These are phyloP conservation scores for Colletotrichum eremochloae DNA, from an alignment of 2,329 filamentous ascomycete species.

Conservation along the genomic window DNA sequence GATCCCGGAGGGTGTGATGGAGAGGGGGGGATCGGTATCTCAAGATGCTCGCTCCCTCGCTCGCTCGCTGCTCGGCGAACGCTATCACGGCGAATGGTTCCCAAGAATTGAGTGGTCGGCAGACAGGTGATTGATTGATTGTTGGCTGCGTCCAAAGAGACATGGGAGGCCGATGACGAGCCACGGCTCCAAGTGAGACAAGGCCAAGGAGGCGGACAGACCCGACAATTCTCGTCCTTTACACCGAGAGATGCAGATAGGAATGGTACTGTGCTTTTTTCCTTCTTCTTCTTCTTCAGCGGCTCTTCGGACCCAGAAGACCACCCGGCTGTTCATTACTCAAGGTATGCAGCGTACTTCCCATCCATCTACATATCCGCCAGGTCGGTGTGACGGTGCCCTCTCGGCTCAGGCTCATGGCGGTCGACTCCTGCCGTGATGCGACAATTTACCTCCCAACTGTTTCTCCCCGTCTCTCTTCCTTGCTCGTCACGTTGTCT, in stretches of 20 bases:
- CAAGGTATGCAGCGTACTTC: too few relatives aligned
- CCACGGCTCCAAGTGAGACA: neutral
- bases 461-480: neutral
- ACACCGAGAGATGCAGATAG: neutral
- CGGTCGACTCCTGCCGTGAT: neutral
- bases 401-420: neutral
- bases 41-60: slow-evolving; percentile 10
- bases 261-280: neutral
- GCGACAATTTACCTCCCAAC: neutral
- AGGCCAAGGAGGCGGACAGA: neutral
- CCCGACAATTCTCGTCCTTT: neutral
- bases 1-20: slow-evolving; percentile 30
- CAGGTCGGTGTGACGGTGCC: slow-evolving; percentile 5
- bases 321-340: too few relatives aligned
- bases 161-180: neutral
- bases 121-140: slow-evolving; percentile 17
- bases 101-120: slow-evolving; percentile 16
- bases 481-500: neutral
- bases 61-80: slow-evolving; percentile 28
- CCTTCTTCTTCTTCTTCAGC: too few relatives aligned
- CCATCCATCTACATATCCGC: neutral
- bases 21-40: slow-evolving; percentile 16
- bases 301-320: too few relatives aligned
- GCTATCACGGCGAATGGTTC: slow-evolving; percentile 33
- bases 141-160: neutral